A percentile compares a stretch with the other conserved stretches of the same genome.
phyloP scores from a whole-genome alignment of 2,329 filamentous ascomycete genomes.

The Fusarium burgessii region DNA sequence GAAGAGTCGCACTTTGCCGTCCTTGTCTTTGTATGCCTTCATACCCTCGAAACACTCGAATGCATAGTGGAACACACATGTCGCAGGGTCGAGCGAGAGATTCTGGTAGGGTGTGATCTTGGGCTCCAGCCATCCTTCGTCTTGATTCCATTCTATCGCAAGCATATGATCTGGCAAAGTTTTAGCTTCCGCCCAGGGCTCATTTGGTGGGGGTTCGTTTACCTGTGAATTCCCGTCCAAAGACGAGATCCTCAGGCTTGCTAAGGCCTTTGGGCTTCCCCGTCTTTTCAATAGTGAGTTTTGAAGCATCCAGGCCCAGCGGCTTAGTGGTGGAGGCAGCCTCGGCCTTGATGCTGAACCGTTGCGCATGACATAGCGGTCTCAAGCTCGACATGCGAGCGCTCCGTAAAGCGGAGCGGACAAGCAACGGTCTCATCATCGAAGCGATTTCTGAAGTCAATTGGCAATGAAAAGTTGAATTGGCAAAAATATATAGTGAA shows the following conservation, averaged over 20 bases:
- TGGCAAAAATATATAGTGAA: background rate
- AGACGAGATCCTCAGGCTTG: conserved; percentile 85
- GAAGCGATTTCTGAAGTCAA: conserved; percentile 19
- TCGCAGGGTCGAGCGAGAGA: conserved; percentile 93
- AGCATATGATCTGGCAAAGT: conserved; percentile 88
- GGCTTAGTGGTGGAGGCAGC: conserved; percentile 65
- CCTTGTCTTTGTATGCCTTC: conserved; percentile 96
- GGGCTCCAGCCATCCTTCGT: conserved; percentile 84
- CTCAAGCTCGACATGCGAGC: conserved; percentile 55
- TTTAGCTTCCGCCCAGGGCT: conserved; percentile 19
- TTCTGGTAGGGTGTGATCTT: conserved; percentile 95
- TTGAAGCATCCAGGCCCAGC: conserved; percentile 79
- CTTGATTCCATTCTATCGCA: conserved; percentile 89
- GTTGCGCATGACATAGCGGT: conserved; percentile 48
- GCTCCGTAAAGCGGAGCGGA: conserved; percentile 52
- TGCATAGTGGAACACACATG: conserved; percentile 98
- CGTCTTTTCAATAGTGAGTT: conserved; percentile 80
- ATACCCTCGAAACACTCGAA: conserved; percentile 99
- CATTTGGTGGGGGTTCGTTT: conserved; percentile 29
- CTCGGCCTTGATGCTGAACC: conserved; percentile 66
- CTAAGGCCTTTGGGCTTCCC: conserved; percentile 78
- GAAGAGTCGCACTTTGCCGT: conserved; percentile 86
- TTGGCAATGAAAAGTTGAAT: background rate
- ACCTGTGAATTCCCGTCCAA: conserved; percentile 93
- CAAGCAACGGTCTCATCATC: conserved; percentile 50